Percentiles rank a stretch among this genome's conserved stretches.
Evolutionary conservation across 345 rosid genomes (phyloP).

Genomic region (Bretschneidera sinensis): DNA sequence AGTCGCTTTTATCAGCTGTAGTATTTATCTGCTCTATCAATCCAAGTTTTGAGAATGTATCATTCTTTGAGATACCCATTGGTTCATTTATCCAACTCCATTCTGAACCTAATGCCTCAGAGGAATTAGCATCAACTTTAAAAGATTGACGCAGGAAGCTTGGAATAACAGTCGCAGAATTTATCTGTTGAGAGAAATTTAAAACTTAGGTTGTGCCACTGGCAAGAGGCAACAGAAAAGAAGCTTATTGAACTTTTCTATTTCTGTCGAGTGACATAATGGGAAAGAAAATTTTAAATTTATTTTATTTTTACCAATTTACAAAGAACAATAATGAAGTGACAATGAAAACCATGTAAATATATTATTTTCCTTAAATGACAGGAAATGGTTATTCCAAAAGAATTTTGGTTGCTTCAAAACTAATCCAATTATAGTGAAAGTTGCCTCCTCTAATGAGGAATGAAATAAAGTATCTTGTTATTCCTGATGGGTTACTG

Average conservation of each 20-base stretch:
- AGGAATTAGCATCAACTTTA: constrained; percentile 38
- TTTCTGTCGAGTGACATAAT: no score
- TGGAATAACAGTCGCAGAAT: constrained; percentile 54
- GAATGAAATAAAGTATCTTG: no score
- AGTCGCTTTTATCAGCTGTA: constrained; percentile 81
- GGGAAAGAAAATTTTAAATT: neutral
- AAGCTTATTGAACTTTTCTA: neutral
- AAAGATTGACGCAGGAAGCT: constrained; percentile 41
- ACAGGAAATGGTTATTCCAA: no score
- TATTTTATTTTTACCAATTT: no score
- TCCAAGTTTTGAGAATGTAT: constrained; percentile 60
- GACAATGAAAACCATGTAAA: no score
- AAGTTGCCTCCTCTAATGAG: no score
- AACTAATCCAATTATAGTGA: no score
- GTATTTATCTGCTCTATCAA: constrained; percentile 83
- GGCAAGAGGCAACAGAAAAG: neutral
- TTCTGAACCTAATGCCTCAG: constrained; percentile 35
- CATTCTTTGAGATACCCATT: constrained; percentile 64
- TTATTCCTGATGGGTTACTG: no score
- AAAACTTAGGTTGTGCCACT: constrained; percentile 11
- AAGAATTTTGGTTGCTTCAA: no score
- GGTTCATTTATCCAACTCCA: constrained; percentile 90
- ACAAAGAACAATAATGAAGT: no score
- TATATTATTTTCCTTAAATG: no score
- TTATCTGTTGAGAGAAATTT: constrained; percentile 43